phyloP scores from a whole-genome alignment of 805 yeast genomes.

The Candida khao-thaluensis region DNA sequence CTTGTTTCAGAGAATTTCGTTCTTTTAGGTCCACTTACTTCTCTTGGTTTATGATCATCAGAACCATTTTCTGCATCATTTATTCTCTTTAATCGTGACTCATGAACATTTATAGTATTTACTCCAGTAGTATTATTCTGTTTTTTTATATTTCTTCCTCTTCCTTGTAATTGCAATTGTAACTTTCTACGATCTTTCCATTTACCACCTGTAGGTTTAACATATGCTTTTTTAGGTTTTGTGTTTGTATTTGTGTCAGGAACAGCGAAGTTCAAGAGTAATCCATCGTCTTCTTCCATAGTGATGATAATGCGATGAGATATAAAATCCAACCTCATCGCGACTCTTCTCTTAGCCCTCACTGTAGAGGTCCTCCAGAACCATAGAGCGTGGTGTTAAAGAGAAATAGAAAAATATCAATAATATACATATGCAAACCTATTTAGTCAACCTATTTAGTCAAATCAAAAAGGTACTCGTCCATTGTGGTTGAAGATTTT shows the following conservation, averaged over 20 bases:
- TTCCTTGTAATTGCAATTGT: conserved; percentile 50
- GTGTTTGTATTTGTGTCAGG: conserved; percentile 29
- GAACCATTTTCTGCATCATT: background rate
- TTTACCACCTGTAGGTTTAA: conserved; percentile 64
- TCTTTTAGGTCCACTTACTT: conserved; percentile 21
- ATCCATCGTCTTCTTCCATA: conserved; percentile 64
- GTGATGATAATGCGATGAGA: conserved; percentile 11
- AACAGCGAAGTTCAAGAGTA: conserved; percentile 71
- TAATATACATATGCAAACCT: too few species aligned
- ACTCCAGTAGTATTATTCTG: conserved; percentile 28
- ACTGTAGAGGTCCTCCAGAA: too few species aligned
- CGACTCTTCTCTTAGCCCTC: too few species aligned
- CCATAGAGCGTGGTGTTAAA: too few species aligned
- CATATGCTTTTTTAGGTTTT: conserved; percentile 20
- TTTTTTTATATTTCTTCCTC: conserved; percentile 26
- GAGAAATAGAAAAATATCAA: too few species aligned
- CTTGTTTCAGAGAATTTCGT: conserved; percentile 46
- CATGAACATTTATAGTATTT: conserved; percentile 25
- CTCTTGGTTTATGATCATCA: background rate
- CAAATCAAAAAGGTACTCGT: conserved; percentile 25
- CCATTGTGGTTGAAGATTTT: conserved; percentile 22
- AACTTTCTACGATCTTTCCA: conserved; percentile 80
- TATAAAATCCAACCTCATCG: background rate
- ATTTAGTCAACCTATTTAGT: too few species aligned
- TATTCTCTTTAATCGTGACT: conserved; percentile 11